Percentiles rank a stretch among this genome's conserved stretches.
phyloP scores from a whole-genome alignment of 129 eudicot genomes.

The Glebionis coronaria region DNA sequence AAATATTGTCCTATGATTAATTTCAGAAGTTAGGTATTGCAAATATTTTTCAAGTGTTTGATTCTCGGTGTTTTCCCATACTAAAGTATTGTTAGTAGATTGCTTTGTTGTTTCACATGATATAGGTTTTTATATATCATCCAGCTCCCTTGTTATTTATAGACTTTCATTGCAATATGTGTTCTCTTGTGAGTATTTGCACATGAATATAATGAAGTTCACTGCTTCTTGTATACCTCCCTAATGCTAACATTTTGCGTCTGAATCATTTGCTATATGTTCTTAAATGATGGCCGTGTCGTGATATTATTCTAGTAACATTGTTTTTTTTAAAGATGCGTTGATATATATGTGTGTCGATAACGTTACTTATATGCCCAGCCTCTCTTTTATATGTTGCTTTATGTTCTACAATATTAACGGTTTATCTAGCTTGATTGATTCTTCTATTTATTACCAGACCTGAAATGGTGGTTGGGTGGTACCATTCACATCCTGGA shows the following conservation, averaged over 20 bases:
- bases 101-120: constrained; percentile 5
- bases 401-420: background rate
- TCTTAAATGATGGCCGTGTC: background rate
- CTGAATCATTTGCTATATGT: background rate
- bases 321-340: background rate
- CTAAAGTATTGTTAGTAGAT: background rate
- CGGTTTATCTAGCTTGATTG: background rate
- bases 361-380: background rate
- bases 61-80: background rate
- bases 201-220: too few species aligned
- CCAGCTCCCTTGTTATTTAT: background rate
- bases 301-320: background rate
- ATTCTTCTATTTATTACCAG: constrained; percentile 25
- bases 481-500: constrained; percentile 99
- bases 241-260: too few species aligned
- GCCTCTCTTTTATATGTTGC: constrained; percentile 4
- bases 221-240: too few species aligned
- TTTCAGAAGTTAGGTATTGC: background rate
- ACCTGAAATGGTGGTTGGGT: constrained; percentile 98
- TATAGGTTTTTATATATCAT: background rate
- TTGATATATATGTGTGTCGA: background rate
- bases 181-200: too few species aligned
- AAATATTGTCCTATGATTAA: background rate
- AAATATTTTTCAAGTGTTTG: background rate
- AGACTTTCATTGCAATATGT: background rate